These are phyloP conservation scores for Zygotorulaspora sp. DNA, from an alignment of 805 yeast genomes.

Conservation along the genomic window DNA sequence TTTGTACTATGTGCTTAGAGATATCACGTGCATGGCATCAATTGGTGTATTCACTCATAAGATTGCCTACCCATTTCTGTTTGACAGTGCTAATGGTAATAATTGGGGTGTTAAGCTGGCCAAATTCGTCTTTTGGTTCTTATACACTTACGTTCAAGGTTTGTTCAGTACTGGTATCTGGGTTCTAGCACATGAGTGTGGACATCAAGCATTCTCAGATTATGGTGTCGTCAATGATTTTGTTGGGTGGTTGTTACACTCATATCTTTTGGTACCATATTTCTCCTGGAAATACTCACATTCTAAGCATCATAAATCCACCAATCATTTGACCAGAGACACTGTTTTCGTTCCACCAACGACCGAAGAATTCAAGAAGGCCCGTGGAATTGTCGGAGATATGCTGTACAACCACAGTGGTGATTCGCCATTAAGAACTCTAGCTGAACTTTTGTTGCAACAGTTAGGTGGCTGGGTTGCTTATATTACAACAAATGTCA, in stretches of 20 bases:
- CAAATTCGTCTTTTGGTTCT: slow-evolving; percentile 57
- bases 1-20: slow-evolving; percentile 63
- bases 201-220: slow-evolving; percentile 80
- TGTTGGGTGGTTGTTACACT: slow-evolving; percentile 81
- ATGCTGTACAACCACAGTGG: slow-evolving; percentile 53
- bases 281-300: slow-evolving; percentile 84
- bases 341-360: slow-evolving; percentile 80
- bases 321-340: slow-evolving; percentile 77
- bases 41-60: slow-evolving; percentile 45
- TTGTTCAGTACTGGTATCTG: slow-evolving; percentile 73
- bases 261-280: slow-evolving; percentile 74
- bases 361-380: slow-evolving; percentile 48
- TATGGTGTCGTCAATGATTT: slow-evolving; percentile 68
- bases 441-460: slow-evolving; percentile 53
- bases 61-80: slow-evolving; percentile 15
- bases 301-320: slow-evolving; percentile 86
- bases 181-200: slow-evolving; percentile 90
- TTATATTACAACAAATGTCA: slow-evolving; percentile 63
- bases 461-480: slow-evolving; percentile 75
- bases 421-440: slow-evolving; percentile 69
- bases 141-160: slow-evolving; percentile 53
- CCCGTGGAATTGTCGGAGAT: slow-evolving; percentile 34
- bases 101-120: slow-evolving; percentile 17
- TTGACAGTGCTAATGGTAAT: slow-evolving; percentile 5
- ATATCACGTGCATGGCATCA: slow-evolving; percentile 46